phyloP scores from a whole-genome alignment of 176 grass and related monocot species.

The Thalia dealbata region DNA sequence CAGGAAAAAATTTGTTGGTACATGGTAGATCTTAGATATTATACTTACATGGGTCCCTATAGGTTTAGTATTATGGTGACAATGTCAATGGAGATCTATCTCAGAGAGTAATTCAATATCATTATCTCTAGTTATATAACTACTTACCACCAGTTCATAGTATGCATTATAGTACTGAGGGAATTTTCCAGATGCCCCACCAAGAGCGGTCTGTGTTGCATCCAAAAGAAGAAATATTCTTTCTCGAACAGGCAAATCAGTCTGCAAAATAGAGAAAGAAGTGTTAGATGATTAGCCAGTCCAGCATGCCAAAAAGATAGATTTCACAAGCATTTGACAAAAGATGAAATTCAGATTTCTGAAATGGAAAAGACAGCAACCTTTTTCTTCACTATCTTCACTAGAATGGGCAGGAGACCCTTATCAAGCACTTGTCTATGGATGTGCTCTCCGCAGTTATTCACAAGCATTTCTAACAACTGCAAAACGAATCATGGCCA shows the following conservation, averaged over 20 bases:
- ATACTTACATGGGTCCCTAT: not conserved
- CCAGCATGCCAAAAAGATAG: no score
- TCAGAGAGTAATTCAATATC: not conserved
- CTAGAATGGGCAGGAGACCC: conserved; percentile 70
- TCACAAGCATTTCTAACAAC: conserved; percentile 96
- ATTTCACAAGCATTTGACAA: no score
- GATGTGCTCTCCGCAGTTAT: conserved; percentile 87
- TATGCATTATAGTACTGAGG: conserved; percentile 88
- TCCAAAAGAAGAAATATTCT: conserved; percentile 96
- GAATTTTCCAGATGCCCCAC: conserved; percentile 82
- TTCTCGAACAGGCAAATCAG: conserved; percentile 77
- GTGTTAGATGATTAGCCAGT: not conserved
- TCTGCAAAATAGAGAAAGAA: conserved; percentile 34
- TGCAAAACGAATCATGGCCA: conserved; percentile 25
- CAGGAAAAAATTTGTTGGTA: not conserved
- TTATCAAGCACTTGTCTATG: conserved; percentile 80
- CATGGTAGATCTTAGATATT: not conserved
- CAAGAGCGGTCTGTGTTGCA: conserved; percentile 88
- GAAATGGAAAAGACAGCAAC: conserved; percentile 17
- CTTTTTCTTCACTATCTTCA: conserved; percentile 99
- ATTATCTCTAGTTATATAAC: not conserved
- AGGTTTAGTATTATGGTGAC: no score
- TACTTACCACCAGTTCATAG: conserved; percentile 89
- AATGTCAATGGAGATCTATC: not conserved
- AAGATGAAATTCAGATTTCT: not conserved